phyloP scores from a whole-genome alignment of 2,329 filamentous ascomycete genomes.

The Cercospora sesami region DNA sequence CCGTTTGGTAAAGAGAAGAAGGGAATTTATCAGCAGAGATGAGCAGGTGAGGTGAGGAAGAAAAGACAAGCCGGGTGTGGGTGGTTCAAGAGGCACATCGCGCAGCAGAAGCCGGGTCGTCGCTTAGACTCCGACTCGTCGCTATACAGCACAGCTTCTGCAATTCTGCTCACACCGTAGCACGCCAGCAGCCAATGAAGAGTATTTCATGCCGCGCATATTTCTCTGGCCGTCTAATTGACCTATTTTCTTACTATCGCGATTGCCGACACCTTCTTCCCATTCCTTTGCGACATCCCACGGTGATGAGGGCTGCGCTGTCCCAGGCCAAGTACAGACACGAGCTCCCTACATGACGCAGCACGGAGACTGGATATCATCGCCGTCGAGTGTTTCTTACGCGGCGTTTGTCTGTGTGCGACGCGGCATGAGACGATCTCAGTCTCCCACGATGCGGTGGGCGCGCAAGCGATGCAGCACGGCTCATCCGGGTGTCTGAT shows the following conservation, averaged over 20 bases:
- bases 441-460: not conserved
- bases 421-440: conserved; percentile 6
- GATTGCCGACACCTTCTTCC: not conserved
- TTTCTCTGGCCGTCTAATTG: not conserved
- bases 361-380: not conserved
- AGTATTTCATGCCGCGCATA: not conserved
- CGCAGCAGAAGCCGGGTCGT: conserved; percentile 3
- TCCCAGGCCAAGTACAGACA: not conserved
- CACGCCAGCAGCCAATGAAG: conserved; percentile 5
- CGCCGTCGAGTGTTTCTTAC: not conserved
- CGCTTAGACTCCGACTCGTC: conserved; percentile 1
- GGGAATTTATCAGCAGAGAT: not conserved
- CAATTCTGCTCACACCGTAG: conserved; percentile 1
- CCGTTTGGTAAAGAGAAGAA: not conserved
- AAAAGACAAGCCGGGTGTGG: conserved; percentile 11
- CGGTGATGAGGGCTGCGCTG: not conserved
- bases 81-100: conserved; percentile 10
- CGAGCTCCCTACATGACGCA: not conserved
- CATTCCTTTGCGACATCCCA: not conserved
- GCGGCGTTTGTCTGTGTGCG: not conserved
- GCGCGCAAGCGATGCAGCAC: not conserved
- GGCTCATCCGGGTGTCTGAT: not conserved
- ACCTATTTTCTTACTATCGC: not conserved
- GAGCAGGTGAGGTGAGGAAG: conserved; percentile 8
- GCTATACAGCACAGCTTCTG: conserved; percentile 1